Evolutionary conservation across 1,139 yeast species (phyloP).

Genomic region (Hanseniaspora sp.): DNA sequence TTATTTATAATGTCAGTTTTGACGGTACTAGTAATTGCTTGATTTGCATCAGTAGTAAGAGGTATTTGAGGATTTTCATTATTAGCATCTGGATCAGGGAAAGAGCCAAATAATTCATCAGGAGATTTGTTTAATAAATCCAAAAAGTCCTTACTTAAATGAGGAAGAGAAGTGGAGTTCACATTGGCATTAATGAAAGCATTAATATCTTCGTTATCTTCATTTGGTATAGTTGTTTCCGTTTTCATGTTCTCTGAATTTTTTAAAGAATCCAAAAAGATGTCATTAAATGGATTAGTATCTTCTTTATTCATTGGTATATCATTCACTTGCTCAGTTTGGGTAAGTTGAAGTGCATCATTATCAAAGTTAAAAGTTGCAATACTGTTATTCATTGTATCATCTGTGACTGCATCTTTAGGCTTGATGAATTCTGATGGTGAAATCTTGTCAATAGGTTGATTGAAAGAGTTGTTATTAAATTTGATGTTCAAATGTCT

Average conservation of each 20-base stretch:
- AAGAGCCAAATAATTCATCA: not conserved
- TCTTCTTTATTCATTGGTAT: not conserved
- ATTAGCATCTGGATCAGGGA: not conserved
- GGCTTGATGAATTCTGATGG: not conserved
- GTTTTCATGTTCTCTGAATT: constrained; percentile 22
- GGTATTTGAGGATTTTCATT: not conserved
- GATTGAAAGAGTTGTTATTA: not conserved
- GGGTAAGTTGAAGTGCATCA: not conserved
- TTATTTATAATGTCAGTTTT: not conserved
- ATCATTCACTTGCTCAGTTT: not conserved
- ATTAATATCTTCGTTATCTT: constrained; percentile 12
- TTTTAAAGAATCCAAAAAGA: constrained; percentile 28
- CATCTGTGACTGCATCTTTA: not conserved
- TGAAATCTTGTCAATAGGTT: not conserved
- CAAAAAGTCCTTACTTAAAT: not conserved
- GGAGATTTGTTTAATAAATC: not conserved
- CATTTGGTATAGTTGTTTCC: constrained; percentile 19
- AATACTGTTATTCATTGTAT: not conserved
- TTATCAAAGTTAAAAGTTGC: not conserved
- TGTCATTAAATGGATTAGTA: constrained; percentile 34
- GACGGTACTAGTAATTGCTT: not conserved
- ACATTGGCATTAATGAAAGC: not conserved
- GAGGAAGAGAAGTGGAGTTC: not conserved
- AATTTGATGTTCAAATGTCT: not conserved
- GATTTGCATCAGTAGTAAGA: not conserved